These are phyloP conservation scores for Ambrosia trifida DNA, from an alignment of 129 eudicot species.

Conservation along the genomic window DNA sequence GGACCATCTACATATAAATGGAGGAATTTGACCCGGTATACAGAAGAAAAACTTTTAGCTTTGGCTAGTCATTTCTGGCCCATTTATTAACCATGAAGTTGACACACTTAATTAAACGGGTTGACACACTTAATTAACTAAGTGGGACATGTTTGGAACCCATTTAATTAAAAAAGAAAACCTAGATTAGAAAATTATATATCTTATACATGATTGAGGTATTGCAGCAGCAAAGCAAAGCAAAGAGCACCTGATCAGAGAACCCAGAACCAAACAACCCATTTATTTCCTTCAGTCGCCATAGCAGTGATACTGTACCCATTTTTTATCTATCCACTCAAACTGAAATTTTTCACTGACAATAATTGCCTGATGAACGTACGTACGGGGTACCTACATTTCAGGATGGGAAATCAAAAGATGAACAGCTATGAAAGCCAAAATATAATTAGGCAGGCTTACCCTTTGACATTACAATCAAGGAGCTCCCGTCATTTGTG, in stretches of 20 bases:
- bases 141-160: too few species aligned
- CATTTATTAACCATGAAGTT: too few species aligned
- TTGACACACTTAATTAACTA: too few species aligned
- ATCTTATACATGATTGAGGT: not conserved
- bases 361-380: slow-evolving; percentile 75
- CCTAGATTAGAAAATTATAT: not conserved
- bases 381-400: slow-evolving; percentile 63
- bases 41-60: too few species aligned
- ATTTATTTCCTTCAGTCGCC: slow-evolving; percentile 90
- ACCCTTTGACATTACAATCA: slow-evolving; percentile 88
- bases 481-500: slow-evolving; percentile 72
- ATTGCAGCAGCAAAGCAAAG: not conserved
- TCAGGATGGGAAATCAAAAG: not conserved
- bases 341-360: slow-evolving; percentile 81
- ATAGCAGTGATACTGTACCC: slow-evolving; percentile 82
- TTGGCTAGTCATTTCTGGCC: too few species aligned
- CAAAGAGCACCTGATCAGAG: slow-evolving; percentile 61
- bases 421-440: not conserved
- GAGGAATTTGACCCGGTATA: too few species aligned
- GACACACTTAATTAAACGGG: too few species aligned
- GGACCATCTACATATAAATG: not conserved
- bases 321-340: slow-evolving; percentile 90
- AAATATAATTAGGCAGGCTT: slow-evolving; percentile 17
- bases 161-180: not conserved
- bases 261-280: slow-evolving; percentile 89